Evolutionary conservation across 495 filamentous ascomycete genomes (phyloP).

Genomic region (Neurospora sp.): DNA sequence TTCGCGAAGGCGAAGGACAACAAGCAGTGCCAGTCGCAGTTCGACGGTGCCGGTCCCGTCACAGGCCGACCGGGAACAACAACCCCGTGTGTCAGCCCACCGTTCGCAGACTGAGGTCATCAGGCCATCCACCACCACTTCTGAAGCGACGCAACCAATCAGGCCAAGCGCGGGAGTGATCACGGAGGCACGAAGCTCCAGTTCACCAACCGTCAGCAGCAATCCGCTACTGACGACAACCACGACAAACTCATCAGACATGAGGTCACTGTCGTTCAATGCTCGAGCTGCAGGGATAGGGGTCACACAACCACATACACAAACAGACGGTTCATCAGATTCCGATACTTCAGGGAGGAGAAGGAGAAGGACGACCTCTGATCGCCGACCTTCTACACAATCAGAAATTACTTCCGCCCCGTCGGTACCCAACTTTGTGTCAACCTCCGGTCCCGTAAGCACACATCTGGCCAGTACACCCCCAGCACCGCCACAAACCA

Average conservation of each 20-base stretch:
- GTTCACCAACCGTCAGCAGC: slow-evolving; percentile 17
- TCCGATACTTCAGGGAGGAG: slow-evolving; percentile 1
- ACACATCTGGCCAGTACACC: slow-evolving; percentile 1
- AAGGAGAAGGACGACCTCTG: not conserved
- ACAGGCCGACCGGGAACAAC: slow-evolving; percentile 27
- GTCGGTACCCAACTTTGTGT: slow-evolving; percentile 6
- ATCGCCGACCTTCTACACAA: not conserved
- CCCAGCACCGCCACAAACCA: slow-evolving; percentile 11
- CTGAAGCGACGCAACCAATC: slow-evolving; percentile 13
- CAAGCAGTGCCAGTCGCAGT: slow-evolving; percentile 32
- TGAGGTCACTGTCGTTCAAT: slow-evolving; percentile 13
- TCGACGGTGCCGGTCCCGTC: slow-evolving; percentile 31
- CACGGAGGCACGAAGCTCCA: slow-evolving; percentile 34
- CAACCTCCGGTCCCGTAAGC: slow-evolving; percentile 10
- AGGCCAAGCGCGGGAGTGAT: slow-evolving; percentile 28
- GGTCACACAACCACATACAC: slow-evolving; percentile 12
- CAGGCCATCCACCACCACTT: slow-evolving; percentile 29
- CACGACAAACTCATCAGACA: slow-evolving; percentile 9
- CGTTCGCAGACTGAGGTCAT: slow-evolving; percentile 53
- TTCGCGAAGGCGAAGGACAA: slow-evolving; percentile 31
- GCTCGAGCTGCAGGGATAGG: slow-evolving; percentile 15
- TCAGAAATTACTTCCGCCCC: slow-evolving; percentile 8
- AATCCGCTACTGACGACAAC: not conserved
- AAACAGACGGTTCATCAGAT: not conserved
- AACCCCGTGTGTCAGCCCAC: slow-evolving; percentile 27